Base-by-base conservation (phyloP, 768 basidiomycete genomes). In the Pisolithus albus region DNA sequence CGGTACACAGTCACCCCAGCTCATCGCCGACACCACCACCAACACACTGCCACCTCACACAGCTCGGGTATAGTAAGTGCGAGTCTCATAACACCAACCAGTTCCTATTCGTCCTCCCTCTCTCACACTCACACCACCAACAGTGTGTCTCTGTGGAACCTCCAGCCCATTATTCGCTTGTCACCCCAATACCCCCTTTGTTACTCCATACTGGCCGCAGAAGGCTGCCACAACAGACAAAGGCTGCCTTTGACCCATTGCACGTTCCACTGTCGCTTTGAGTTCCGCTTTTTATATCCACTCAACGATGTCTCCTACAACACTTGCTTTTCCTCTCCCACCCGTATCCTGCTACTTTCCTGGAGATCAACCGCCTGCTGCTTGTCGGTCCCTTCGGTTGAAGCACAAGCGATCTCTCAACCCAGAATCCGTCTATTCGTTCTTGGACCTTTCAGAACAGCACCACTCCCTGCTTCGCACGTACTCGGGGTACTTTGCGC, bases 401-500 rank as follows among this genome's bases (percentile, higher is more conserved):
- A 60, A 60, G 3, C 64, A 59, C 0, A 64, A 58, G 8, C 48
- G 59, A 1, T 69, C 65, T 1, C 54, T 59, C 21, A 37, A 56
- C 10, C 28, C 50, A 24, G 55, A 58, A 38, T 19, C 42, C 32
- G 24, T 50, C 13, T 45, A 28, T 8, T 30, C 55, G 2, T 24
- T 30, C 37, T 23, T 47, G 41, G 46, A 52, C 38, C 38, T 26
- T 41, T 44, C 7, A 34, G 47, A 16, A 28, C 68, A 62, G 8
- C 53, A 56, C 3, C 47, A 21, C 40, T 66, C 68, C 18, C 7
- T 61, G 7, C 37, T 42, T 39, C 64, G 68, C 19, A 26, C 63
- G 8, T 67, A 68, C 50, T 70, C 64, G 3, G 64, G 61, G 10
- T 70, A 63, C 59, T 64, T 62, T 9, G 58, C 55, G 53, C 39